These are phyloP conservation scores for Wallacemonas sp. DNA, from an alignment of 208 protist genomes.

Conservation along the genomic window DNA sequence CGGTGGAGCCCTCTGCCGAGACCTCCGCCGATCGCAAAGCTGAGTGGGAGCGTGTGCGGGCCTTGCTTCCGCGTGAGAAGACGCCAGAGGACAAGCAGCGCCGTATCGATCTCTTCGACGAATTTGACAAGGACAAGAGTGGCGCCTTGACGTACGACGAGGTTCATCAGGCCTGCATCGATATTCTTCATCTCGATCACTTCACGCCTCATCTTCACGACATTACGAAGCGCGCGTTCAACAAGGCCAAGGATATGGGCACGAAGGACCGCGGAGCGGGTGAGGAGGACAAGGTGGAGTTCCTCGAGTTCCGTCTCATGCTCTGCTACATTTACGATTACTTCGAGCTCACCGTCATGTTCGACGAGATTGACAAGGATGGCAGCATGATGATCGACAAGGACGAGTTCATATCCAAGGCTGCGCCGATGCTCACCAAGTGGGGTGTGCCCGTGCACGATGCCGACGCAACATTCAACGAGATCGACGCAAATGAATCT, in stretches of 20 bases:
- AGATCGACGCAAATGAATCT: slow-evolving; percentile 42
- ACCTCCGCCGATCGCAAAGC: background rate
- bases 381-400: slow-evolving; percentile 42
- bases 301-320: slow-evolving; percentile 51
- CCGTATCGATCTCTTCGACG: background rate
- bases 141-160: background rate
- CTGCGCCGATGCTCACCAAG: slow-evolving; percentile 27
- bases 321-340: slow-evolving; percentile 27
- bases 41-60: background rate
- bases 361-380: slow-evolving; percentile 52
- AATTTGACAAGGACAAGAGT: slow-evolving; percentile 7
- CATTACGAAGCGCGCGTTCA: slow-evolving; percentile 2
- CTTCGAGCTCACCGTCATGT: slow-evolving; percentile 48
- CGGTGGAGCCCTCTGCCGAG: background rate
- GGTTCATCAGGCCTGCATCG: slow-evolving; percentile 1
- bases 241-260: slow-evolving; percentile 8
- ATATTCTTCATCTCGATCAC: slow-evolving; percentile 1
- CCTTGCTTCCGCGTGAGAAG: background rate
- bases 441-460: slow-evolving; percentile 39
- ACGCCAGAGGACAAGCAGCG: slow-evolving; percentile 4
- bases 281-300: slow-evolving; percentile 36
- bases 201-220: slow-evolving; percentile 5
- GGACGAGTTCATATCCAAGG: slow-evolving; percentile 44
- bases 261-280: slow-evolving; percentile 4
- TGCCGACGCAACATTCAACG: slow-evolving; percentile 33